Evolutionary conservation across 2,329 filamentous ascomycete species (phyloP).

Genomic region (Pyrenochaeta sp.): DNA sequence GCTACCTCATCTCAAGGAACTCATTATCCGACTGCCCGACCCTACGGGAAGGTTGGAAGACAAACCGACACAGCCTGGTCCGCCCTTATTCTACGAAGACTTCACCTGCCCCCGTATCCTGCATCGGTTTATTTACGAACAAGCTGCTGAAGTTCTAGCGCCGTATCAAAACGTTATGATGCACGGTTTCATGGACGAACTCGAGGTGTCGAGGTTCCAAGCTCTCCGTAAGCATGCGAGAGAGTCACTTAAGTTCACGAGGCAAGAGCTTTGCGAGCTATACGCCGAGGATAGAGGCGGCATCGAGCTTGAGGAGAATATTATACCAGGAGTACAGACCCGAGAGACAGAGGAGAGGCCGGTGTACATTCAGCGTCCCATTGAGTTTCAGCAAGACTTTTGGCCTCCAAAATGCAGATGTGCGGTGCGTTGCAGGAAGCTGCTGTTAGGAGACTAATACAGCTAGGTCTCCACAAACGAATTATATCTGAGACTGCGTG

Average conservation of each 20-base stretch:
- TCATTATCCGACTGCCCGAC: constrained; percentile 28
- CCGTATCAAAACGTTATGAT: constrained; percentile 15
- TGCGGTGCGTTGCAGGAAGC: constrained; percentile 9
- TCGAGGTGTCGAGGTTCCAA: constrained; percentile 22
- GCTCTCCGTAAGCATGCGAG: constrained; percentile 4
- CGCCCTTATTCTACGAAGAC: constrained; percentile 27
- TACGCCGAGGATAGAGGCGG: constrained; percentile 30
- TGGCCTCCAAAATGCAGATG: constrained; percentile 28
- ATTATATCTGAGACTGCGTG: background rate
- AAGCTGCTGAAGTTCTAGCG: constrained; percentile 24
- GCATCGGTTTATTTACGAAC: constrained; percentile 37
- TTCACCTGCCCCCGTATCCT: constrained; percentile 32
- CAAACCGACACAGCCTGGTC: background rate
- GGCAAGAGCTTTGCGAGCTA: constrained; percentile 17
- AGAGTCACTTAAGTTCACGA: constrained; percentile 12
- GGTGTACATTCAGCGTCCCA: background rate
- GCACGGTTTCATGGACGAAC: constrained; percentile 29
- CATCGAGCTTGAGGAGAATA: constrained; percentile 14
- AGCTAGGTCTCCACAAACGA: background rate
- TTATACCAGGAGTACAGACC: constrained; percentile 1
- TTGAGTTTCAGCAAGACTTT: constrained; percentile 5
- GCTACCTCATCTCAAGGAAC: constrained; percentile 31
- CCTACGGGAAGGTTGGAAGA: constrained; percentile 15
- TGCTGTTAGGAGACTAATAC: background rate
- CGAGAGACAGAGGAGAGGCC: background rate